Evolutionary conservation across 768 basidiomycete species (phyloP), one percentile per base, ranked within the genome.

Genomic region (Boletus sp.): DNA sequence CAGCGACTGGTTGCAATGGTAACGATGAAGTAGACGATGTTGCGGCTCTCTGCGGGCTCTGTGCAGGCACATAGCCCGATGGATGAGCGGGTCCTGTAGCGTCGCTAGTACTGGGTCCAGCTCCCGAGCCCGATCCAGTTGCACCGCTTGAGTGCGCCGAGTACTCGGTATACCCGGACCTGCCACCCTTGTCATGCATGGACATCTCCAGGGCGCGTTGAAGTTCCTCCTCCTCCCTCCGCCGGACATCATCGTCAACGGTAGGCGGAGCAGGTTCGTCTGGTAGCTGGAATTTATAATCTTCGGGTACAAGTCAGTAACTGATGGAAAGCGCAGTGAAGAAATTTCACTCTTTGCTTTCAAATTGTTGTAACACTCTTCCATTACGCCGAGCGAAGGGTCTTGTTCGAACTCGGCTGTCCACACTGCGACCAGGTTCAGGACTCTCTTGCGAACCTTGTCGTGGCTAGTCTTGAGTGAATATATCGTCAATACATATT

Each of bases 161-260:
- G 62, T 82, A 82, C 8, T 75, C 68, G 1, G 76, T 59, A 80
- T 86, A 86, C 35, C 80, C 76, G 6, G 68, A 64, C 47, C 92
- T 80, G 1, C 94, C 94, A 11, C 94, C 94, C 60, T 87, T 89
- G 69, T 98, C 94, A 53, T 87, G 85, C 76, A 94, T 87, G n/a
- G 90, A 92, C 76, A 97, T 86, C 67, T 96, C 94, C 29, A 98
- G 78, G 0, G 88, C 96, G 5, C 94, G 85, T 66, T 94, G 91
- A 2, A 98, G 84, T 63, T 98, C 96, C 66, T 96, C 96, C 66
- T 98, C 96, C 68, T 98, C 96, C 57, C 83, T 82, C 12, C 92
- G 79, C 12, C 90, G 82, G 42, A 84, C 83, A 12, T 91, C 92
- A 58, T 93, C 92, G 59, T 92, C 90, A 14, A 86, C 83, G 0